Base-by-base conservation (phyloP, 164 flowering plant species). In the Macadamia integrifolia region DNA sequence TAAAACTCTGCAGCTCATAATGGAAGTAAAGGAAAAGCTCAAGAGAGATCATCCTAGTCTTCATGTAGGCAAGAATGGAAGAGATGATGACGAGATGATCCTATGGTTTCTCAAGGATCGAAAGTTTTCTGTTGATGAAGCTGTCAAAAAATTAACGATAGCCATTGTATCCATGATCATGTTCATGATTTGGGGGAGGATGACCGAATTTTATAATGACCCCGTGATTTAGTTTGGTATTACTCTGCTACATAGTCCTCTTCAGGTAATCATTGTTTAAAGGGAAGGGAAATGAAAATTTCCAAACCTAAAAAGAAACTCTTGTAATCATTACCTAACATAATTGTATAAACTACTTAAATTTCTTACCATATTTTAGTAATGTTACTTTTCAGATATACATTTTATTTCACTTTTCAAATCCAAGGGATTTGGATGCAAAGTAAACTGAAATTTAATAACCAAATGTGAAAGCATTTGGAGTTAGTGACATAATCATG, bases 71-170 rank as follows among this genome's bases (percentile, higher is more conserved):
- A 87, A 73, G 68, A 80, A 87, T 75, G 98, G 98, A 73, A 86
- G 96, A 78, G 97, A 93, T 79, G 98, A 93, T 74, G 96, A 88
- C 67, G 91, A 87, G 10, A 84, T 90, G 96, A 91, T 93, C 66
- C 81, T 82, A 1, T 93, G 98, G 98, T 93, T 84, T 77, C 74
- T 93, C 70, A 90, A 85, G 77, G 98, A 93, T 77, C 80, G 97
- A 32, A 87, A 76, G 68, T 93, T 85, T 71, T 82, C 83, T 15
- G 87, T 87, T 56, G 88, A 85, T 42, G 92, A 80, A 12, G 80
- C 96, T 40, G 78, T 82, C 18, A 64, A 81, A 43, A 93, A 90
- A 70, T 76, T 93, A 82, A 77, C 86, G 49, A 91, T 83, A 76
- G 96, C 97, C 55, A 93, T 93, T 80, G 98, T 93, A 90, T 85